phyloP scores from a whole-genome alignment of 352 stramenopile genomes.

The Phytophthora cryptogea region DNA sequence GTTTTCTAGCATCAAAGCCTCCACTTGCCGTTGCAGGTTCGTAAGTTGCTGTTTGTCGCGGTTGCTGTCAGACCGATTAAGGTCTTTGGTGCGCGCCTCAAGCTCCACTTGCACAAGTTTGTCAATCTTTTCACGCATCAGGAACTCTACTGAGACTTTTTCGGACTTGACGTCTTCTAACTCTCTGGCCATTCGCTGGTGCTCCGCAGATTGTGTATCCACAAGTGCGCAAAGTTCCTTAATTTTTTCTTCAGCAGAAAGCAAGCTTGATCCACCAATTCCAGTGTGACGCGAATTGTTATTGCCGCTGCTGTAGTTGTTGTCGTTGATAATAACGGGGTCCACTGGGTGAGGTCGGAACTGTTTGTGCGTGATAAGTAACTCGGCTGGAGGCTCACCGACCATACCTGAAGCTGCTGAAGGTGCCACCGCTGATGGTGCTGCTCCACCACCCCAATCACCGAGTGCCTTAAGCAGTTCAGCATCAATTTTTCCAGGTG shows the following conservation, averaged over 20 bases:
- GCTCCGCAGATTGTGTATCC: constrained; percentile 58
- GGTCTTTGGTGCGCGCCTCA: constrained; percentile 60
- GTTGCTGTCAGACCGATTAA: constrained; percentile 35
- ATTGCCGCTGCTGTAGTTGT: constrained; percentile 31
- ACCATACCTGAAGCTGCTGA: not conserved
- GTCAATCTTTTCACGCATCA: constrained; percentile 83
- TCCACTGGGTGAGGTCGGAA: constrained; percentile 56
- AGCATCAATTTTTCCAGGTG: constrained; percentile 54
- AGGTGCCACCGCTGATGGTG: constrained; percentile 8
- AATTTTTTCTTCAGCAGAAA: constrained; percentile 88
- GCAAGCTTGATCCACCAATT: constrained; percentile 25
- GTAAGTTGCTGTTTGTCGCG: constrained; percentile 42
- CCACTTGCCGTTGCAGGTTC: constrained; percentile 50
- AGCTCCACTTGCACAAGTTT: constrained; percentile 86
- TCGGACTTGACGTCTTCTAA: constrained; percentile 89
- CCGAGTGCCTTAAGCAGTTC: constrained; percentile 73
- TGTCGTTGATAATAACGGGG: constrained; percentile 48
- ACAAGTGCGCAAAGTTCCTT: constrained; percentile 74
- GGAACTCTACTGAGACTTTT: constrained; percentile 89
- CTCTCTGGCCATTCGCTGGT: constrained; percentile 68
- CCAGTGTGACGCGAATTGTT: constrained; percentile 22
- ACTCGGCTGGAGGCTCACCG: constrained; percentile 31
- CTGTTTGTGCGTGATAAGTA: constrained; percentile 73
- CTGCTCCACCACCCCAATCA: constrained; percentile 46
- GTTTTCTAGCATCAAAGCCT: constrained; percentile 55